Evolutionary conservation across 2,329 filamentous ascomycete species (phyloP), one percentile per base, ranked within the genome.

Genomic region (Trichoderma pleuroti): DNA sequence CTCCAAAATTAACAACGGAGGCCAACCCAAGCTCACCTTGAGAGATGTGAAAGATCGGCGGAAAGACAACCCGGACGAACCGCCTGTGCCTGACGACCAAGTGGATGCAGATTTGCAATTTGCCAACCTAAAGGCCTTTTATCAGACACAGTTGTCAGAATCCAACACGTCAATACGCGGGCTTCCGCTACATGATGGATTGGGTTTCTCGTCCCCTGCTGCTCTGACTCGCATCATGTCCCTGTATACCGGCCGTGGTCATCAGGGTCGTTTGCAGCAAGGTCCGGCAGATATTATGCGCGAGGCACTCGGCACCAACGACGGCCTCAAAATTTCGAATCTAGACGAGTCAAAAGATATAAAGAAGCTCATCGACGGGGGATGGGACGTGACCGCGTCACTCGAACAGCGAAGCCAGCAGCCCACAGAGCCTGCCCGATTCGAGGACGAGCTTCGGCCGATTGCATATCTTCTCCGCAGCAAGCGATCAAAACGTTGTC

Each of bases 401-500:
- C 73, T 76, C 18, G 80, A 84, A 24, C 87, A 89, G 74, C 81
- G 81, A 80, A 85, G 77, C 61, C 80, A 74, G 16, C 87, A 89
- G 72, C 73, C 56, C 18, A 59, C 83, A 77, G 86, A 81, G 81
- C 88, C 83, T 67, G 82, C 87, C 2, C 88, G 87, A 8, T 94
- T 96, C 77, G 82, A 88, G 2, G 87, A 91, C 67, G 89, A 95
- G 24, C 87, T 98, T 6, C 91, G 93, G 32, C 96, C 96, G 0
- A 87, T 94, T 16, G 91, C 94, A 0, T 91, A 92, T 18, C 87
- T 97, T 2, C 88, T 99, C 16, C 91, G 93, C 70, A 97, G 95
- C 0, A 98, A 98, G 78, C 92, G 95, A 46, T 94, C 93, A 24
- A 98, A 98, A 82, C 93, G 96, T 59, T 99, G 96, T 81, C 92